Conservation (phyloP, 2,329 filamentous ascomycete genomes). For the Aspergillus pseudoglaucus region DNA sequence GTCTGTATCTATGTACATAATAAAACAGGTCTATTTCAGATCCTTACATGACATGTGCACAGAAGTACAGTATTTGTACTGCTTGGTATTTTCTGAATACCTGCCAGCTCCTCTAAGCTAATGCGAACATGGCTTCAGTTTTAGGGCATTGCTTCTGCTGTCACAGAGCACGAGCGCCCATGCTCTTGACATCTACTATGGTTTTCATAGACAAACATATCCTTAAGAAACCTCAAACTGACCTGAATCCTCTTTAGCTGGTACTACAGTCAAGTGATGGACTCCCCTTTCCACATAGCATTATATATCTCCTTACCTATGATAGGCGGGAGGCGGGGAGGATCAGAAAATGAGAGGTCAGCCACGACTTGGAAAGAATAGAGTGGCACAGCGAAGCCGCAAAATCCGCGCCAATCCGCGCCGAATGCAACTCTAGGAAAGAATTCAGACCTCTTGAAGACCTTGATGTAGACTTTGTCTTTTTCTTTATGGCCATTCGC, state of each 20-base stretch:
- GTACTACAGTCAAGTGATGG: not conserved
- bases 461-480: no score
- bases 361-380: no score
- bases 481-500: no score
- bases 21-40: not conserved
- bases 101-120: not conserved
- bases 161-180: not conserved
- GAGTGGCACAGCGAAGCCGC: no score
- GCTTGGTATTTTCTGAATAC: not conserved
- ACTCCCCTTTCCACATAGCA: not conserved
- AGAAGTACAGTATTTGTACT: not conserved
- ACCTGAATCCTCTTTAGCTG: not conserved
- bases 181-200: not conserved
- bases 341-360: no score
- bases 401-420: no score
- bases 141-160: not conserved
- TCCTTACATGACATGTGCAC: not conserved
- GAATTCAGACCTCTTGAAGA: no score
- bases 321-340: no score
- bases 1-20: not conserved
- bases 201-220: not conserved
- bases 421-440: no score
- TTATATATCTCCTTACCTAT: no score
- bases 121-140: not conserved
- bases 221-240: not conserved